Conservation (phyloP, 1,284 basidiomycete genomes). For the Cryptococcus sp. region DNA sequence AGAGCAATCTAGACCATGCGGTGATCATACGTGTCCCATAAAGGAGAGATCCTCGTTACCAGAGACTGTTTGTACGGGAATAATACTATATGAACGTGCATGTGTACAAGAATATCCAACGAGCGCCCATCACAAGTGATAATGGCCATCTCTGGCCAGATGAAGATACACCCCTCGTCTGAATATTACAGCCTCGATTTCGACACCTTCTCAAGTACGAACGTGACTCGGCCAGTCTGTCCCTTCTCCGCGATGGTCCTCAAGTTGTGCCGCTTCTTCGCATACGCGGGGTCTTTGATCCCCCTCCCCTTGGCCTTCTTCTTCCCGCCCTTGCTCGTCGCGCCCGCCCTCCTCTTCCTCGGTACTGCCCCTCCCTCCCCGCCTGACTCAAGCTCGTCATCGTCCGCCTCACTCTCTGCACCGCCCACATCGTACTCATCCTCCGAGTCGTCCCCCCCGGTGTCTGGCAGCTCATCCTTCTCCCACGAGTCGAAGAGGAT, state of each 20-base stretch:
- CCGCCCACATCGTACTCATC: constrained; percentile 8
- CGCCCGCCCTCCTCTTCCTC: constrained; percentile 13
- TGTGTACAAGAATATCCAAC: no score
- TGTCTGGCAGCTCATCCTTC: neutral
- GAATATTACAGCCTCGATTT: constrained; percentile 16
- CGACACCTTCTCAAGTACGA: constrained; percentile 46
- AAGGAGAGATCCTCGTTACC: neutral
- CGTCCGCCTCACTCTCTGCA: constrained; percentile 9
- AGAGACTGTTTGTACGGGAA: neutral
- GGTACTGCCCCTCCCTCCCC: constrained; percentile 6
- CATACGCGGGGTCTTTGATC: neutral
- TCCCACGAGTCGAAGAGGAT: constrained; percentile 31
- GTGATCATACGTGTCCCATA: neutral
- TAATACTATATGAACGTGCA: neutral
- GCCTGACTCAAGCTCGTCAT: constrained; percentile 4
- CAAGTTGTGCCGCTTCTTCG: constrained; percentile 34
- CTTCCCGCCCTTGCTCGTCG: constrained; percentile 1
- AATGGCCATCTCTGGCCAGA: no score
- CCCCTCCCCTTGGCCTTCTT: neutral
- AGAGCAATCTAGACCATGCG: neutral
- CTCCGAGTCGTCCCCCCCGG: constrained; percentile 5
- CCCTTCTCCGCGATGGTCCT: constrained; percentile 25
- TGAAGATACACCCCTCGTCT: neutral
- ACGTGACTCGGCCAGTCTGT: constrained; percentile 42
- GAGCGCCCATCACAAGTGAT: no score